Percentiles rank a stretch among this genome's conserved stretches.
Conservation (phyloP, 2,329 filamentous ascomycete genomes). For the Pseudocercospora cruenta region DNA sequence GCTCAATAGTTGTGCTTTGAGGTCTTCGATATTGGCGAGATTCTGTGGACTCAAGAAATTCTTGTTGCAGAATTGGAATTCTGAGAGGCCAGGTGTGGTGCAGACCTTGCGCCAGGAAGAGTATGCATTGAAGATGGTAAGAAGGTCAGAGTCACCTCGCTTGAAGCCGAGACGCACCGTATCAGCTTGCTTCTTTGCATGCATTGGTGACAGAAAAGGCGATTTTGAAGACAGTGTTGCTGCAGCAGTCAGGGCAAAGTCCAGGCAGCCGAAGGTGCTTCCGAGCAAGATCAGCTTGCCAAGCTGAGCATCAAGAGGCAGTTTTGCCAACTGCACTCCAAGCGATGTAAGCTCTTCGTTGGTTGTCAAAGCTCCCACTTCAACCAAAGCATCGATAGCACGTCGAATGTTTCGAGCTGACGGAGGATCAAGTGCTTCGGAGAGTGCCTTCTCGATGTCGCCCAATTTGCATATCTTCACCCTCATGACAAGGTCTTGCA, state of each 20-base stretch:
- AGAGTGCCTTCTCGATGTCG: slow-evolving; percentile 85
- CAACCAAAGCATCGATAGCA: slow-evolving; percentile 88
- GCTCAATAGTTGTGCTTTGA: slow-evolving; percentile 87
- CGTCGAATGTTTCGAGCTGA: slow-evolving; percentile 89
- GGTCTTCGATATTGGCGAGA: slow-evolving; percentile 87
- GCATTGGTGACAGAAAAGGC: slow-evolving; percentile 85
- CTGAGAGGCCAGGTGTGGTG: slow-evolving; percentile 68
- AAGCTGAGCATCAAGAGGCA: slow-evolving; percentile 91
- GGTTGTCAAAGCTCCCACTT: slow-evolving; percentile 84
- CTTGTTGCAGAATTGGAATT: slow-evolving; percentile 90
- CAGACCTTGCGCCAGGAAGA: slow-evolving; percentile 83
- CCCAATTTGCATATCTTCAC: slow-evolving; percentile 98
- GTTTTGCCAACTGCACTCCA: slow-evolving; percentile 80
- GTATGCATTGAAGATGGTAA: slow-evolving; percentile 95
- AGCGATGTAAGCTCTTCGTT: slow-evolving; percentile 84
- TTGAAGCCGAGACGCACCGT: slow-evolving; percentile 77
- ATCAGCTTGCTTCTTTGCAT: slow-evolving; percentile 80
- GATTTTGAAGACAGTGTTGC: slow-evolving; percentile 94
- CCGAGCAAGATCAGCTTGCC: slow-evolving; percentile 90
- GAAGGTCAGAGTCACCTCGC: slow-evolving; percentile 83
- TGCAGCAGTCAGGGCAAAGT: slow-evolving; percentile 88
- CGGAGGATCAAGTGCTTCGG: slow-evolving; percentile 86
- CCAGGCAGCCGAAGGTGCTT: slow-evolving; percentile 84
- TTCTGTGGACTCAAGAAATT: slow-evolving; percentile 92
- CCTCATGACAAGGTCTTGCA: slow-evolving; percentile 92